Base-by-base conservation (phyloP, 2,329 filamentous ascomycete genomes). In the Ophiosphaerella herpotricha region DNA sequence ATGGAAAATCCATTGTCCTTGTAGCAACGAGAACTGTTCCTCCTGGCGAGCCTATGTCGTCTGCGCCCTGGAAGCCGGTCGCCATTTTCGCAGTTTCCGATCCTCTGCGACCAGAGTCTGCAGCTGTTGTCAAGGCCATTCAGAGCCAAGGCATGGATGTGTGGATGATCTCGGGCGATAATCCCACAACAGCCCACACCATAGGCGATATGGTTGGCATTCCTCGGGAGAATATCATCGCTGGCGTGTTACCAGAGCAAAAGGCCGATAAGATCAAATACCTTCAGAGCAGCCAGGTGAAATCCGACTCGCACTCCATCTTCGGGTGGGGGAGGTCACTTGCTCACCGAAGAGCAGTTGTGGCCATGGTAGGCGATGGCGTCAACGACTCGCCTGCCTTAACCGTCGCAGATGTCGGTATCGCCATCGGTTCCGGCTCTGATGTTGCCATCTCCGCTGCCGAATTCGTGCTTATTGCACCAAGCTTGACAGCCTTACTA, bases 111-210 rank as follows among this genome's bases (percentile, higher is more conserved):
- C 82, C 84, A 0, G 90, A 95, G 73, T 86, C 91, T 0, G 73
- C 76, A 1, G 66, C 76, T 7, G 85, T 93, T 14, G 82, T 96
- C 50, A 72, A 75, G 5, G 79, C 85, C 1, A 82, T 96, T 0
- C 81, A 83, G 36, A 73, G 80, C 4, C 82, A 82, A 13, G 85
- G 87, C 16, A 86, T 89, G 39, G 83, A 86, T 29, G 88, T 96
- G 3, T 96, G 88, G 85, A 95, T 97, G 90, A 85, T 96, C 33
- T 95, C 91, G 0, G 92, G 92, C 26, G 92, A 97, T 76, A 96
- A 96, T 66, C 77, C 79, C n/a, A 85, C 79, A n/a, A 97, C 92
- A 0, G 92, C 92, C 2, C 79, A 82, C 16, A 90, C 91, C 0
- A 90, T 97, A 2, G 92, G 89, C 1, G 75, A 80, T 2, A 83